Conservation (phyloP, 306 rosid species). For the Sicyos baderoa region DNA sequence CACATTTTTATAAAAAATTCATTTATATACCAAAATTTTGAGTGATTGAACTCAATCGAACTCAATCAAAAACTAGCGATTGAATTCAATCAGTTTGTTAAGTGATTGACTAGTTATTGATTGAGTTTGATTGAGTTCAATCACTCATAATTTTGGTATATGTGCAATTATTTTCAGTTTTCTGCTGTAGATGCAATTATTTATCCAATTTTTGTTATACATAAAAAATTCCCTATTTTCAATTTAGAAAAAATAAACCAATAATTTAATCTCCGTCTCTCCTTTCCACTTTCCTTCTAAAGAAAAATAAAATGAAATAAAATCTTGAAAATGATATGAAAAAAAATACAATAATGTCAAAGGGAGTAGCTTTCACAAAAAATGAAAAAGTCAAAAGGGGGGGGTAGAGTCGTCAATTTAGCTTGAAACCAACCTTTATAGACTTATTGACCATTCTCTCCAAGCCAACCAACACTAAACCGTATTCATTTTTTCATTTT, state of each 20-base stretch:
- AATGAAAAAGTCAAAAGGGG: background rate
- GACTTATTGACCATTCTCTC: slow-evolving; percentile 5
- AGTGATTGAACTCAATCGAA: too few relatives aligned
- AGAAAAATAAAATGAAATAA: background rate
- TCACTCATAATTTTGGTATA: too few relatives aligned
- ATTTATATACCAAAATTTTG: too few relatives aligned
- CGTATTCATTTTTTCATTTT: background rate
- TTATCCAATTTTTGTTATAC: too few relatives aligned
- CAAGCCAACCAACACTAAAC: background rate
- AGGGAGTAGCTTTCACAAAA: background rate
- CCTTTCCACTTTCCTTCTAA: slow-evolving; percentile 1
- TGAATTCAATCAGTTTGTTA: too few relatives aligned
- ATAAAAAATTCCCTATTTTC: too few relatives aligned
- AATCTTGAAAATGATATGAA: background rate
- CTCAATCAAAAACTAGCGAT: too few relatives aligned
- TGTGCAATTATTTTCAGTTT: too few relatives aligned
- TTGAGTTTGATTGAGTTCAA: too few relatives aligned
- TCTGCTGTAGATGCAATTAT: too few relatives aligned
- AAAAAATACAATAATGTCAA: slow-evolving; percentile 6
- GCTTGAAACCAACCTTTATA: slow-evolving; percentile 10
- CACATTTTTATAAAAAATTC: too few relatives aligned
- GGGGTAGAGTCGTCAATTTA: slow-evolving; percentile 19
- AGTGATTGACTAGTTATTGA: too few relatives aligned
- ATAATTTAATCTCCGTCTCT: background rate
- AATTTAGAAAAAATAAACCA: background rate